Conservation (phyloP, 2,329 filamentous ascomycete species). For the Penicillium sp. region DNA sequence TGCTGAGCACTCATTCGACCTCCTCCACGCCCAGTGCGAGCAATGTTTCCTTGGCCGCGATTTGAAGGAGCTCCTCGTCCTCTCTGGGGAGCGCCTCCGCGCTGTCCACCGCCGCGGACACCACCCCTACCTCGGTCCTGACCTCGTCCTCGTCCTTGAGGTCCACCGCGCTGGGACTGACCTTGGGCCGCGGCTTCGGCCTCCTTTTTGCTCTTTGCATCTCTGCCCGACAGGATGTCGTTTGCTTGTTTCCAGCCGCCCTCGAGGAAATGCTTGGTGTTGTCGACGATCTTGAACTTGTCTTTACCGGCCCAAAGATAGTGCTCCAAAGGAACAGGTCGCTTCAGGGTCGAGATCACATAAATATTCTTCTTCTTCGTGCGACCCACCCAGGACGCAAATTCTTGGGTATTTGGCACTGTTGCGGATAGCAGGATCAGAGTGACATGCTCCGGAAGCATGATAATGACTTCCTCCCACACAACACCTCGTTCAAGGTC, state of each 20-base stretch:
- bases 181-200: slow-evolving; percentile 49
- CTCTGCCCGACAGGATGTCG: slow-evolving; percentile 70
- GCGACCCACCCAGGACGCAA: slow-evolving; percentile 94
- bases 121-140: slow-evolving; percentile 48
- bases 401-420: slow-evolving; percentile 95
- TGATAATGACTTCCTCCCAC: slow-evolving; percentile 99
- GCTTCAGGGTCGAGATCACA: slow-evolving; percentile 93
- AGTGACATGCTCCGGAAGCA: slow-evolving; percentile 95
- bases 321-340: slow-evolving; percentile 90
- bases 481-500: slow-evolving; percentile 93
- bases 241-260: slow-evolving; percentile 94
- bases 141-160: slow-evolving; percentile 51
- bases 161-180: slow-evolving; percentile 50
- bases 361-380: slow-evolving; percentile 99
- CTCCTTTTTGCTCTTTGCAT: slow-evolving; percentile 56
- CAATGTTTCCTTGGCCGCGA: slow-evolving; percentile 75
- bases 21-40: slow-evolving; percentile 75
- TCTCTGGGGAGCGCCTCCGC: slow-evolving; percentile 39
- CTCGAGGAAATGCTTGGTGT: slow-evolving; percentile 86
- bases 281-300: slow-evolving; percentile 90
- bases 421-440: slow-evolving; percentile 93
- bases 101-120: slow-evolving; percentile 40
- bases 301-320: slow-evolving; percentile 92
- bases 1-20: slow-evolving; percentile 86
- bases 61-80: slow-evolving; percentile 51